Evolutionary conservation across 1,284 basidiomycete genomes (phyloP).

Genomic region (Neolentinus lepideus): DNA sequence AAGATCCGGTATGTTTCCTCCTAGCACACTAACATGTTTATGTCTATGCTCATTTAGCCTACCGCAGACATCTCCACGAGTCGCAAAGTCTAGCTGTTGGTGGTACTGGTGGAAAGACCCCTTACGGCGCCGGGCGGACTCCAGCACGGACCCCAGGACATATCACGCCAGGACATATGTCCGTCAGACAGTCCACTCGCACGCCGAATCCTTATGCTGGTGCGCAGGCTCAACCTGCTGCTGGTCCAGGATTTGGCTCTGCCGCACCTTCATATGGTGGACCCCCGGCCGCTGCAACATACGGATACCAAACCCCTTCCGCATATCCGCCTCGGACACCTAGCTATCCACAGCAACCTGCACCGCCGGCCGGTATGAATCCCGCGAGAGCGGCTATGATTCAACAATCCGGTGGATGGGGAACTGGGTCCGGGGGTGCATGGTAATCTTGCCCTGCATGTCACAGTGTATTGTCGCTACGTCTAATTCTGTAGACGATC

Average conservation of each 20-base stretch:
- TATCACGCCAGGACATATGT: conserved; percentile 69
- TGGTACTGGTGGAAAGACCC: conserved; percentile 68
- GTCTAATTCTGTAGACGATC: not conserved
- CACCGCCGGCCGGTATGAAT: conserved; percentile 50
- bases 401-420: conserved; percentile 34
- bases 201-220: conserved; percentile 70
- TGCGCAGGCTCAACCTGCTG: conserved; percentile 6
- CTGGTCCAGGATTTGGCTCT: conserved; percentile 14
- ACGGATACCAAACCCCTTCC: conserved; percentile 59
- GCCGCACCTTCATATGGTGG: conserved; percentile 19
- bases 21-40: conserved; percentile 5
- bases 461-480: not conserved
- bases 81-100: conserved; percentile 63
- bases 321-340: conserved; percentile 35
- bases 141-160: conserved; percentile 68
- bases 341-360: conserved; percentile 22
- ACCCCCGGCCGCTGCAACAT: conserved; percentile 26
- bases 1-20: conserved; percentile 65
- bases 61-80: conserved; percentile 65
- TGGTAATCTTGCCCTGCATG: conserved; percentile 14
- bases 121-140: conserved; percentile 66
- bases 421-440: conserved; percentile 16
- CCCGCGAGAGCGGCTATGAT: conserved; percentile 57
- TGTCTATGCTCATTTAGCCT: conserved; percentile 10
- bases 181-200: conserved; percentile 59